Conservation (phyloP, 176 grass and related monocot genomes). For the Musa acuminata region DNA sequence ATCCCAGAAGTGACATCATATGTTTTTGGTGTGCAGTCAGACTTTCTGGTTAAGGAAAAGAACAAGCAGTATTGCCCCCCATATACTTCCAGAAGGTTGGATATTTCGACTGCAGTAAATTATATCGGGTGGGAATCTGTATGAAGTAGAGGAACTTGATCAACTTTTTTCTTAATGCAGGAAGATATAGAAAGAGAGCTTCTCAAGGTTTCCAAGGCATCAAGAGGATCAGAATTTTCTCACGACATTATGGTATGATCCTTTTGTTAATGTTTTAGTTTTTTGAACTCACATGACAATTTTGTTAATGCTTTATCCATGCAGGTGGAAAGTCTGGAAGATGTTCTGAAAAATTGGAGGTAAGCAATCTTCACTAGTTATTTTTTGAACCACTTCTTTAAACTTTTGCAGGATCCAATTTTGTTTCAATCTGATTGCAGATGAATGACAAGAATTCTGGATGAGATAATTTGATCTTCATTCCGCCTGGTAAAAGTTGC, state of each 20-base stretch:
- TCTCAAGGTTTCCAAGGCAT: constrained; percentile 38
- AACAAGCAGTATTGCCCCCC: constrained; percentile 70
- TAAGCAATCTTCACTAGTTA: not conserved
- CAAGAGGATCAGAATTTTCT: constrained; percentile 52
- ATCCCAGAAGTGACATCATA: constrained; percentile 7
- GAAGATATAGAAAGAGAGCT: constrained; percentile 98
- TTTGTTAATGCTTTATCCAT: constrained; percentile 16
- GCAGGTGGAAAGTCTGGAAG: constrained; percentile 87
- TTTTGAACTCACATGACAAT: constrained; percentile 7
- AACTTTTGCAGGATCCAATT: not conserved
- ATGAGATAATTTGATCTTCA: constrained; percentile 97
- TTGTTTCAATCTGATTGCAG: constrained; percentile 26
- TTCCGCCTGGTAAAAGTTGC: constrained; percentile 78
- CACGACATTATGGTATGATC: constrained; percentile 69
- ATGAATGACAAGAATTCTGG: constrained; percentile 87
- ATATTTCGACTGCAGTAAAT: not conserved
- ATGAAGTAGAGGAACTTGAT: not conserved
- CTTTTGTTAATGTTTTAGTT: not conserved
- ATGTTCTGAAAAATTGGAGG: constrained; percentile 93
- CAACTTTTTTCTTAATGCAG: constrained; percentile 14
- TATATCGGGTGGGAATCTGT: not conserved
- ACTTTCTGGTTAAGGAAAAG: constrained; percentile 84
- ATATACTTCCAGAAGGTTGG: constrained; percentile 96
- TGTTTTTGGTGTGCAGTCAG: constrained; percentile 52
- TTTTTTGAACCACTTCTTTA: too few species aligned